Evolutionary conservation across 768 basidiomycete genomes (phyloP).

Genomic region (Multifurca ochricompacta): DNA sequence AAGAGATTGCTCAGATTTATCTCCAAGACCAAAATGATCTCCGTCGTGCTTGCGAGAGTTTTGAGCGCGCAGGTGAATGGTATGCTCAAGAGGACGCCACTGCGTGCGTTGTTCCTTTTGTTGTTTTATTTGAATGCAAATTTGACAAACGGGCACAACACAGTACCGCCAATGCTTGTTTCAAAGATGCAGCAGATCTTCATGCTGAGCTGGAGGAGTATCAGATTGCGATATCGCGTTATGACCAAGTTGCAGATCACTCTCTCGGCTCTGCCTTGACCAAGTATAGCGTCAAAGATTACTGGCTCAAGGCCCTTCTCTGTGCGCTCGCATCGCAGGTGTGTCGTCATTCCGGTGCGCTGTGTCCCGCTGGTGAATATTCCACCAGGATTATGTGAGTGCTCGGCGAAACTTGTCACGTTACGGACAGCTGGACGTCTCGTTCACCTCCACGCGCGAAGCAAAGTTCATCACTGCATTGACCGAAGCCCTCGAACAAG

Average conservation of each 20-base stretch:
- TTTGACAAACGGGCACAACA: slow-evolving; percentile 5
- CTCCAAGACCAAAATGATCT: slow-evolving; percentile 77
- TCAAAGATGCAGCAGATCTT: slow-evolving; percentile 93
- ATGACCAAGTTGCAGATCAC: slow-evolving; percentile 84
- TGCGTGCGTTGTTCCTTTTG: slow-evolving; percentile 53
- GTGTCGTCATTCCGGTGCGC: slow-evolving; percentile 27
- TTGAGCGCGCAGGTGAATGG: slow-evolving; percentile 89
- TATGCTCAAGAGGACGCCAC: slow-evolving; percentile 96
- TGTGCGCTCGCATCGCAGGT: slow-evolving; percentile 87
- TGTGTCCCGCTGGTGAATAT: background rate
- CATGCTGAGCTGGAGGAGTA: slow-evolving; percentile 87
- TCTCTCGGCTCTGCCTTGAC: slow-evolving; percentile 76
- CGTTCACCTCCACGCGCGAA: slow-evolving; percentile 85
- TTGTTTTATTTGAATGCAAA: background rate
- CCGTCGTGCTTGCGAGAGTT: slow-evolving; percentile 84
- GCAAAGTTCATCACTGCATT: slow-evolving; percentile 78
- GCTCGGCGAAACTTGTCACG: slow-evolving; percentile 70
- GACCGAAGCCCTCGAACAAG: slow-evolving; percentile 67
- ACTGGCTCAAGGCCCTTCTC: slow-evolving; percentile 82
- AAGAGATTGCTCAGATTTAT: slow-evolving; percentile 92
- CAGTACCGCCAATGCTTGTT: slow-evolving; percentile 93
- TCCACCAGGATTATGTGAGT: slow-evolving; percentile 71
- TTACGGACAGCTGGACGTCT: slow-evolving; percentile 76
- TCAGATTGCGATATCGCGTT: slow-evolving; percentile 75
- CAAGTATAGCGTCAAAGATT: slow-evolving; percentile 98